Evolutionary conservation across 495 filamentous ascomycete species (phyloP).

Genomic region (Penicillium chermesinum): DNA sequence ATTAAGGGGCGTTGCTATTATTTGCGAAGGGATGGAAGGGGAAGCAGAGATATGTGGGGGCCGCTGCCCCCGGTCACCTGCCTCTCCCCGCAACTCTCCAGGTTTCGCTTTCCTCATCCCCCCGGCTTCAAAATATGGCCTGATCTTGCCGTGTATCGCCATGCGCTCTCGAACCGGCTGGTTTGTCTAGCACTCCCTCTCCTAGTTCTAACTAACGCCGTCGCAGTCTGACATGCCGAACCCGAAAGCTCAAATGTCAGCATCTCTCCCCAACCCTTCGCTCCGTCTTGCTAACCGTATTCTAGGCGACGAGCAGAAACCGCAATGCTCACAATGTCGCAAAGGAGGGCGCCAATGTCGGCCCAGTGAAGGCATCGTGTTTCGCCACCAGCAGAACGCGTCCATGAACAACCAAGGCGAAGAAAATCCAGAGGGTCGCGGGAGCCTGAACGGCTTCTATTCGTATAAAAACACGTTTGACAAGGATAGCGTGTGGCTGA

Average conservation of each 20-base stretch:
- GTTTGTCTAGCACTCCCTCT: slow-evolving; percentile 21
- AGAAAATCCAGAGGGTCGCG: slow-evolving; percentile 35
- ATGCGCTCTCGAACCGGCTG: slow-evolving; percentile 52
- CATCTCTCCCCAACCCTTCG: not conserved
- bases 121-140: not conserved
- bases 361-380: slow-evolving; percentile 59
- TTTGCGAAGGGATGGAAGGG: not conserved
- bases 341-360: slow-evolving; percentile 58
- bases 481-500: slow-evolving; percentile 56
- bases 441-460: slow-evolving; percentile 58
- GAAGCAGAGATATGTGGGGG: slow-evolving; percentile 12
- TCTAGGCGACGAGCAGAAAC: slow-evolving; percentile 51
- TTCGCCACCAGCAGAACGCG: slow-evolving; percentile 69
- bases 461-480: slow-evolving; percentile 66
- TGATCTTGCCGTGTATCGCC: slow-evolving; percentile 17
- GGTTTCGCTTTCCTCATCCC: slow-evolving; percentile 11
- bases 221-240: slow-evolving; percentile 55
- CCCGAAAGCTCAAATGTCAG: slow-evolving; percentile 58
- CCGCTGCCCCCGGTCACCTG: slow-evolving; percentile 19
- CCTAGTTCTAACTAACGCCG: slow-evolving; percentile 4
- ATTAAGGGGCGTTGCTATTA: not conserved
- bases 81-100: slow-evolving; percentile 24
- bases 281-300: slow-evolving; percentile 8
- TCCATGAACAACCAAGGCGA: slow-evolving; percentile 55
- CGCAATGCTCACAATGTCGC: slow-evolving; percentile 53